Evolutionary conservation across 345 rosid species (phyloP).

Genomic region (Punica granatum): DNA sequence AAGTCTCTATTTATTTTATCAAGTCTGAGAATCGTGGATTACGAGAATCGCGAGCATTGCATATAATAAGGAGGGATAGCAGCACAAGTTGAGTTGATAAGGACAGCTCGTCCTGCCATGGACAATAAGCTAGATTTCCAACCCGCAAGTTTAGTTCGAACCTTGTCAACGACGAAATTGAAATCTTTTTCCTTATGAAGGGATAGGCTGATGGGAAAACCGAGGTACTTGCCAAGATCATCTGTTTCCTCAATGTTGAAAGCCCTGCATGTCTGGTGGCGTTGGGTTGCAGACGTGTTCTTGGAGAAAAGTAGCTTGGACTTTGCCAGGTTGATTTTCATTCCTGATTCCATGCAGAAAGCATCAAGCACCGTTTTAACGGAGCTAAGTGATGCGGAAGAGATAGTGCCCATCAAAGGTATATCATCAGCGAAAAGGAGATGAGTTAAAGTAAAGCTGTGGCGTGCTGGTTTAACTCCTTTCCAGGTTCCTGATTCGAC

Average conservation of each 20-base stretch:
- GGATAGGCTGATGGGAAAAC: no score
- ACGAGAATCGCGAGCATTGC: no score
- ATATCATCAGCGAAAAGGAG: not conserved
- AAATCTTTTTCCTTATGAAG: no score
- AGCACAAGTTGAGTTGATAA: no score
- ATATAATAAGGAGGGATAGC: no score
- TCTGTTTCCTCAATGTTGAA: no score
- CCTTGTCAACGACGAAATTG: no score
- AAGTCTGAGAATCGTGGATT: no score
- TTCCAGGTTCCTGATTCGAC: not conserved
- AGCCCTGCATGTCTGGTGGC: no score
- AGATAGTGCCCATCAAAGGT: not conserved
- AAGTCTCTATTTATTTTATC: no score
- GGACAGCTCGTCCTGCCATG: not conserved
- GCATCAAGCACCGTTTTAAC: not conserved
- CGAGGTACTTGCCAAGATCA: no score
- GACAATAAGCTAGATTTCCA: not conserved
- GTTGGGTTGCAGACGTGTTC: not conserved
- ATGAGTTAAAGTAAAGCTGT: not conserved
- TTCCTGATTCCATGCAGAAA: not conserved
- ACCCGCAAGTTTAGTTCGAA: not conserved
- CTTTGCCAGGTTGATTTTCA: not conserved
- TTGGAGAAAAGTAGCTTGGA: not conserved
- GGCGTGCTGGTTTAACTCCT: no score
- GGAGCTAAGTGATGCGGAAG: not conserved